phyloP scores from a whole-genome alignment of 352 stramenopile genomes.

The Phytopythium sindhum region DNA sequence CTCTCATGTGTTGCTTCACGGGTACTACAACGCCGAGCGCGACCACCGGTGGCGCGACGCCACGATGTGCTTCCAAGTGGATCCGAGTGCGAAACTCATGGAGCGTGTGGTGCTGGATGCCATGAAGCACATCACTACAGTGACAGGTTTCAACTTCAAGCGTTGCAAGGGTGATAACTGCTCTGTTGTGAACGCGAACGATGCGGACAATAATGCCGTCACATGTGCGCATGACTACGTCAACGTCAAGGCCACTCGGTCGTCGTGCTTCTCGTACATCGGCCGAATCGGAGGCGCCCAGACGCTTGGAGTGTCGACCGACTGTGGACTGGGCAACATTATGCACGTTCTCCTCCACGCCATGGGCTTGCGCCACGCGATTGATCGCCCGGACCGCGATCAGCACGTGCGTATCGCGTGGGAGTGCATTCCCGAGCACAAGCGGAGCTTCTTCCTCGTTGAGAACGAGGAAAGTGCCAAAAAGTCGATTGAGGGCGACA shows the following conservation, averaged over 20 bases:
- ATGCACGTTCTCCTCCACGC: constrained; percentile 79
- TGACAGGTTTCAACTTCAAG: constrained; percentile 65
- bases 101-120: constrained; percentile 39
- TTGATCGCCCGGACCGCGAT: constrained; percentile 68
- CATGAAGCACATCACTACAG: constrained; percentile 54
- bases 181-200: background rate
- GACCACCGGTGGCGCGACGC: constrained; percentile 70
- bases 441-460: constrained; percentile 66
- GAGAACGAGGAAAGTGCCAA: constrained; percentile 35
- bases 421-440: constrained; percentile 67
- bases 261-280: constrained; percentile 78
- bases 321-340: constrained; percentile 72
- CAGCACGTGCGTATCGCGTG: constrained; percentile 75
- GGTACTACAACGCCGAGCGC: constrained; percentile 77
- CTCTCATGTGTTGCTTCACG: constrained; percentile 47
- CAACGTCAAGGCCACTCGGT: constrained; percentile 40
- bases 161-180: constrained; percentile 51
- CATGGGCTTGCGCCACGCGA: constrained; percentile 66
- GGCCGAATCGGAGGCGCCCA: constrained; percentile 69
- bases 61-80: constrained; percentile 66
- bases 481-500: background rate
- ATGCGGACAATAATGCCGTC: constrained; percentile 19
- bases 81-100: constrained; percentile 37
- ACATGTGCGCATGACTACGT: constrained; percentile 60
- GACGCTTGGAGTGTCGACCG: constrained; percentile 54